Evolutionary conservation across 2,329 filamentous ascomycete genomes (phyloP), one percentile per base, ranked within the genome.

Genomic region (Apiospora marii): DNA sequence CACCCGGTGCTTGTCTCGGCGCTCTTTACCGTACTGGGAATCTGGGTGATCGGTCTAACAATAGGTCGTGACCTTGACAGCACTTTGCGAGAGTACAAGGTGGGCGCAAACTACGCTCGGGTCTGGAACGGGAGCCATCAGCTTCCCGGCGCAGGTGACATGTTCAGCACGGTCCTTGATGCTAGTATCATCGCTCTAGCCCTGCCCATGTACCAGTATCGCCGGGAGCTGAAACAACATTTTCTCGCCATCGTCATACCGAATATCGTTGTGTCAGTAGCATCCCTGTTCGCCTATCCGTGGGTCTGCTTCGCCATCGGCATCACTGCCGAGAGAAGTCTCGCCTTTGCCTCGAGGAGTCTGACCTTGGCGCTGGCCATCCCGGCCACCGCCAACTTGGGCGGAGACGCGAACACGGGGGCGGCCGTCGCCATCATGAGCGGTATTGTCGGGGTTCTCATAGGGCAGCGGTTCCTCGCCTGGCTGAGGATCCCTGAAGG

Each of bases 201-300:
- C 2, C 80, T 91, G 24, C 89, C 89, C 0, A 91, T 91, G 88
- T 91, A 87, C 78, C 86, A 87, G 72, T 90, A 90, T 80, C 86
- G 89, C 3, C 83, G 85, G 51, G 88, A 91, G 80, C 83, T 91
- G 19, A 82, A 82, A 30, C 79, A 82, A 22, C 87, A 90, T 79
- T 88, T 90, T 76, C 76, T 85, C 53, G 84, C 86, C 53, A 90
- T 91, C 72, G 81, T 88, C 5, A 78, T 88, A 2, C 89, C 89
- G 2, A 89, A 86, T 74, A 77, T 90, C 6, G 76, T 82, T 6
- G 80, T 91, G 61, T 86, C 88, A 4, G 78, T 89, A 7, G 86
- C 79, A 8, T 89, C 88, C 22, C 82, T 92, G 8, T 88, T 91
- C 78, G 85, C 83, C 4, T 91, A 92, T 77, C 89, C 89, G n/a